Evolutionary conservation across 495 filamentous ascomycete genomes (phyloP), one percentile per base, ranked within the genome.

Genomic region (Penicillium soppii): DNA sequence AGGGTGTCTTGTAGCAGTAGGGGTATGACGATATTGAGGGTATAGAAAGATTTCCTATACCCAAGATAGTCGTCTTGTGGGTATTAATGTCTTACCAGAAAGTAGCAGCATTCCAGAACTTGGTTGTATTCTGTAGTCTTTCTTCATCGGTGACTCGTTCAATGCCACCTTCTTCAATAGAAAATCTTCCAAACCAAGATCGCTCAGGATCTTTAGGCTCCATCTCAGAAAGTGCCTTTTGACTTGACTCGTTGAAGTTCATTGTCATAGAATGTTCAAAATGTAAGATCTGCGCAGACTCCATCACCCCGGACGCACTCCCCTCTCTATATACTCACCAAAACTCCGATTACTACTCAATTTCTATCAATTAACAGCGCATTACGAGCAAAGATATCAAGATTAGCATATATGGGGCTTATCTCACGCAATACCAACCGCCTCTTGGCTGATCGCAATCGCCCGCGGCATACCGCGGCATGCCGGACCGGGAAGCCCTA

Each of bases 101-200:
- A 7, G 60, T 66, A 39, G 60, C 53, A 21, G 63, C 63, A 47
- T 66, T 58, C 63, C 63, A 66, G 32, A 61, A 63, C 17, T 59
- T 58, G 15, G 60, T 78, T 78, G 82, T 78, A 82, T 73, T 21
- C 75, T 84, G 21, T 71, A 78, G 50, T 50, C 83, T 68, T 67
- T 89, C 81, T 42, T 83, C 75, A 53, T 73, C 75, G 1, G 83
- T 82, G 33, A 88, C 82, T 10, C 84, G 71, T 67, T 88, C 83
- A 50, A 88, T 87, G 21, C 85, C 85, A 49, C 84, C 68, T 63
- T 52, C 74, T 64, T 89, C 85, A 17, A 89, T 75, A 23, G 79
- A 76, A 37, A 81, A 74, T 44, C 39, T 48, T 22, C 49, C 19
- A 23, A 56, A 40, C 52, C 53, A 56, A 41, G 36, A 26, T 21